phyloP scores from a whole-genome alignment of 148 eudicot genomes.

The Cornus controversa region DNA sequence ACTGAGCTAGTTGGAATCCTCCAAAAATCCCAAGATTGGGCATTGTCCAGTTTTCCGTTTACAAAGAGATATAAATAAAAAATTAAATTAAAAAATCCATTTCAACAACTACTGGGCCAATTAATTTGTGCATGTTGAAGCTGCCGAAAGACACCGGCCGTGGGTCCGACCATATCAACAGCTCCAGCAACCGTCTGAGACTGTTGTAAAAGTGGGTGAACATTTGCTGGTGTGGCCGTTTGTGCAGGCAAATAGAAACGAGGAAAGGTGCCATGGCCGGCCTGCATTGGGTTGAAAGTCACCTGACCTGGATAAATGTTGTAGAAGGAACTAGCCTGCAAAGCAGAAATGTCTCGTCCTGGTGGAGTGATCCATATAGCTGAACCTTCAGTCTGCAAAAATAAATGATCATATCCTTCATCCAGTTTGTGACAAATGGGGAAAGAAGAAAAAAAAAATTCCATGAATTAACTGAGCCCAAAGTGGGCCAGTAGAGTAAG shows the following conservation, averaged over 20 bases:
- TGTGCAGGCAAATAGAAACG: constrained; percentile 68
- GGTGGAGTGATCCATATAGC: constrained; percentile 72
- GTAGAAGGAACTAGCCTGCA: constrained; percentile 67
- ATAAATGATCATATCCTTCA: not conserved
- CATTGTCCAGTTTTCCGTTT: no score
- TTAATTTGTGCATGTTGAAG: constrained; percentile 69
- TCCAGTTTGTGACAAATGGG: not conserved
- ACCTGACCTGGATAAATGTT: constrained; percentile 69
- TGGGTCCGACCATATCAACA: constrained; percentile 60
- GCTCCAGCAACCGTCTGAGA: constrained; percentile 67
- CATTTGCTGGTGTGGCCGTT: constrained; percentile 43
- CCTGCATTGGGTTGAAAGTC: constrained; percentile 60
- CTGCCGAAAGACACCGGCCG: constrained; percentile 57
- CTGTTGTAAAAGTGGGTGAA: constrained; percentile 74
- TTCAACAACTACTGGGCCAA: constrained; percentile 80
- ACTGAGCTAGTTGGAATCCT: constrained; percentile 20
- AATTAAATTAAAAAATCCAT: constrained; percentile 9
- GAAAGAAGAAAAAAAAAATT: not conserved
- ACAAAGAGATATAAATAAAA: no score
- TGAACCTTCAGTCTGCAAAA: constrained; percentile 65
- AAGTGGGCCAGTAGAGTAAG: not conserved
- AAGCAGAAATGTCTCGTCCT: constrained; percentile 63
- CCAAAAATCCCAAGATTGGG: constrained; percentile 30
- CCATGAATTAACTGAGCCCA: not conserved
- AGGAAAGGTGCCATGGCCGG: constrained; percentile 53